Conservation (phyloP, 805 yeast genomes). For the Monosporozyma siamensis region DNA sequence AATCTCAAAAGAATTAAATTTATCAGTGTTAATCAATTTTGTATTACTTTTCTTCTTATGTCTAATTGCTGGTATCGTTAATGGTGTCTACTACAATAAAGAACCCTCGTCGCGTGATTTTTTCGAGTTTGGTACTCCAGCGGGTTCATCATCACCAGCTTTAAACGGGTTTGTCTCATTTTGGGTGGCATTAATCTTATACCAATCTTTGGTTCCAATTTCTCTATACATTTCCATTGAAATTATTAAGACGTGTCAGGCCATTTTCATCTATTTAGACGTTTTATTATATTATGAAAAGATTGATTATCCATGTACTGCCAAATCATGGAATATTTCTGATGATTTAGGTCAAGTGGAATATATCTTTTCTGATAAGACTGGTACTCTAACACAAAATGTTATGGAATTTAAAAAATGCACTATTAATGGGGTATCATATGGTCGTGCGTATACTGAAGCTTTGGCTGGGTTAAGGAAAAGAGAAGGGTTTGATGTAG, state of each 20-base stretch:
- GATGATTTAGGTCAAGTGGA: conserved; percentile 85
- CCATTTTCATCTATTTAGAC: conserved; percentile 71
- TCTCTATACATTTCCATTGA: conserved; percentile 76
- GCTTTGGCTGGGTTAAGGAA: conserved; percentile 73
- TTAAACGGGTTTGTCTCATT: conserved; percentile 63
- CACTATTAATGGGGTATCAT: conserved; percentile 61
- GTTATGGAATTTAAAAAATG: conserved; percentile 82
- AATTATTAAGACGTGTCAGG: conserved; percentile 76
- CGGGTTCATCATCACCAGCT: conserved; percentile 52
- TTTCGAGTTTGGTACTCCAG: conserved; percentile 65
- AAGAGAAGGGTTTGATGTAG: conserved; percentile 68
- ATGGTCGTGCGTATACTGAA: conserved; percentile 77
- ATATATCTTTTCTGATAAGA: conserved; percentile 74
- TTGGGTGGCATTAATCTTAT: conserved; percentile 67
- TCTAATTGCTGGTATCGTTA: conserved; percentile 59
- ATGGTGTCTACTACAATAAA: conserved; percentile 54
- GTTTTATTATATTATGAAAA: conserved; percentile 57
- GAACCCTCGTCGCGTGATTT: conserved; percentile 43
- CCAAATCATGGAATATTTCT: conserved; percentile 77
- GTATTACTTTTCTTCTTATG: conserved; percentile 54
- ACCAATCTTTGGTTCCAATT: conserved; percentile 75
- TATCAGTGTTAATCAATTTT: conserved; percentile 61
- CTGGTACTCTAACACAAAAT: conserved; percentile 78
- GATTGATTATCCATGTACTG: conserved; percentile 74
- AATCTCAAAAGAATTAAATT: conserved; percentile 62